A percentile compares a stretch with the other conserved stretches of the same genome.
phyloP scores from a whole-genome alignment of 306 rosid species.

The Clitoria ternatea region DNA sequence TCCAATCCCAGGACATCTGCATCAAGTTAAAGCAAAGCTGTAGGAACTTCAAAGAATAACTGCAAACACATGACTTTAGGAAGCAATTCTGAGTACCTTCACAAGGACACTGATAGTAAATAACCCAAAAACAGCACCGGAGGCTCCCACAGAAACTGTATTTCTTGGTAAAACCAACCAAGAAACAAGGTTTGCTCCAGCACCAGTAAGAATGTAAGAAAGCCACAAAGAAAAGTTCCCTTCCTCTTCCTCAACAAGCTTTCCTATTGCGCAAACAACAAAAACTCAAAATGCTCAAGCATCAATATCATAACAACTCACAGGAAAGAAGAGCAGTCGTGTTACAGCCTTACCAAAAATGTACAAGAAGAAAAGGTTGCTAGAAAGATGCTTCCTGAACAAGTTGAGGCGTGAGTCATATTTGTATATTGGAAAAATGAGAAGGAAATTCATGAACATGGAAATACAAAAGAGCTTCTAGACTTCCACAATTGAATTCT shows the following conservation, averaged over 20 bases:
- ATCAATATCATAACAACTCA: constrained; percentile 8
- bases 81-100: constrained; percentile 51
- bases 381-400: constrained; percentile 94
- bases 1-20: constrained; percentile 99
- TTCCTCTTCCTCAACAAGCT: constrained; percentile 99
- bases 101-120: constrained; percentile 89
- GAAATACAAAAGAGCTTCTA: not conserved
- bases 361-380: constrained; percentile 96
- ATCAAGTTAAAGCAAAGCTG: constrained; percentile 8
- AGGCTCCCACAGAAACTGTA: constrained; percentile 91
- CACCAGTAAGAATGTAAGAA: constrained; percentile 83
- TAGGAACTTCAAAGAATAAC: constrained; percentile 11
- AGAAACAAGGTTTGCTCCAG: constrained; percentile 92
- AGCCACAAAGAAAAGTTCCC: constrained; percentile 92
- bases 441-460: not conserved
- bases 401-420: constrained; percentile 25
- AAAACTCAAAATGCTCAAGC: constrained; percentile 4
- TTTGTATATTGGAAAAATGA: constrained; percentile 4
- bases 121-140: constrained; percentile 96
- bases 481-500: not conserved
- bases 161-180: constrained; percentile 91
- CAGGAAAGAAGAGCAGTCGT: constrained; percentile 15
- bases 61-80: not conserved
- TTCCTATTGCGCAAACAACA: constrained; percentile 46
- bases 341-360: constrained; percentile 87